phyloP scores from a whole-genome alignment of 2,329 filamentous ascomycete species.

The Claviceps paspali region DNA sequence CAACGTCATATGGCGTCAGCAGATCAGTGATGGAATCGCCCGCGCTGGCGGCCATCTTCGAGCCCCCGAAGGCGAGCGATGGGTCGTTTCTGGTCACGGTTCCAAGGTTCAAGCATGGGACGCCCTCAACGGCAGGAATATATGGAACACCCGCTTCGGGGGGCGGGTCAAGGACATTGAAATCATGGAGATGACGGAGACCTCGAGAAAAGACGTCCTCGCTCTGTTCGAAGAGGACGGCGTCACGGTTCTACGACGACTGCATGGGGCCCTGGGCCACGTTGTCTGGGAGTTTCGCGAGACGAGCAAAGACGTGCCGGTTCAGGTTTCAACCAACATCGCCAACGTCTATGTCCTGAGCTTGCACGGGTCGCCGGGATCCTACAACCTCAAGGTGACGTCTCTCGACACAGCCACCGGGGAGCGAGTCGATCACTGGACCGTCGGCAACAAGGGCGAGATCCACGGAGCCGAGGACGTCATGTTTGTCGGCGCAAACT shows the following conservation, averaged over 20 bases:
- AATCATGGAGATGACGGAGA: constrained; percentile 56
- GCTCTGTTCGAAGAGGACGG: constrained; percentile 48
- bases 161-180: constrained; percentile 55
- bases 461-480: constrained; percentile 49
- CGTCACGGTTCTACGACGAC: constrained; percentile 46
- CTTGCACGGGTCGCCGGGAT: constrained; percentile 52
- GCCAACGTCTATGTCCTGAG: constrained; percentile 63
- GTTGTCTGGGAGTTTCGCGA: constrained; percentile 69
- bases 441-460: constrained; percentile 59
- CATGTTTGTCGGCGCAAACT: constrained; percentile 62
- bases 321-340: constrained; percentile 59
- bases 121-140: constrained; percentile 61
- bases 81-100: constrained; percentile 59
- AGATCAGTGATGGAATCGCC: constrained; percentile 38
- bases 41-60: constrained; percentile 40
- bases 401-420: constrained; percentile 61
- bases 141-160: constrained; percentile 53
- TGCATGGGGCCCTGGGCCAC: constrained; percentile 57
- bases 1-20: constrained; percentile 72
- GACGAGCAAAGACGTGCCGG: constrained; percentile 50
- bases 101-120: constrained; percentile 66
- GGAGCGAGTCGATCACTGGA: constrained; percentile 54
- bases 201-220: constrained; percentile 53
- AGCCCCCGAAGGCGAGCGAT: constrained; percentile 64
- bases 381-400: constrained; percentile 63